These are phyloP conservation scores for Ganoderma lingzhi DNA, from an alignment of 1,284 basidiomycete genomes.

Conservation along the genomic window DNA sequence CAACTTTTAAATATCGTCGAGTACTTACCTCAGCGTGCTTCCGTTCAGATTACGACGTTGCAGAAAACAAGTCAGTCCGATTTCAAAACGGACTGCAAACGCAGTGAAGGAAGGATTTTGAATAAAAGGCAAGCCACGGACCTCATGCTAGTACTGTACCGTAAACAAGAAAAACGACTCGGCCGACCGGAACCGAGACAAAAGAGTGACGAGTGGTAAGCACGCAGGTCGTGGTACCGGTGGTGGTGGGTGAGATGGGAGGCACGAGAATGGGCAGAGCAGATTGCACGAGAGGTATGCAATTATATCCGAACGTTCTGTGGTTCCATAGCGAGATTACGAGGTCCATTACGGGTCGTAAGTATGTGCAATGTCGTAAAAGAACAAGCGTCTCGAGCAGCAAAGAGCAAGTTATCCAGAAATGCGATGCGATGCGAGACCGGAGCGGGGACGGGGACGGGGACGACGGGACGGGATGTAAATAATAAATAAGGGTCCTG, in stretches of 20 bases:
- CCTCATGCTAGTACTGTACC: conserved; percentile 6
- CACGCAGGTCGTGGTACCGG: conserved; percentile 14
- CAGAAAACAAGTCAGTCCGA: not conserved
- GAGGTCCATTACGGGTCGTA: conserved; percentile 25
- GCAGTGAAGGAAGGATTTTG: not conserved
- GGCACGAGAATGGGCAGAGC: not conserved
- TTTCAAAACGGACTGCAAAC: not conserved
- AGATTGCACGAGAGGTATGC: not conserved
- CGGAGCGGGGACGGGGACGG: not conserved
- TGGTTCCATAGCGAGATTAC: not conserved
- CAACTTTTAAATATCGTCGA: not conserved
- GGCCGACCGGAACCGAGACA: conserved; percentile 3
- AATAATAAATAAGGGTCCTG: not conserved
- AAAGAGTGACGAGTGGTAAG: conserved; percentile 26
- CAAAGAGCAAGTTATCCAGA: conserved; percentile 9
- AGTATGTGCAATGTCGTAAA: not conserved
- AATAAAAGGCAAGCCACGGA: not conserved
- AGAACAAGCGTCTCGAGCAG: conserved; percentile 3
- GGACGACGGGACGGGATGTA: not conserved
- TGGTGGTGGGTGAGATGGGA: not conserved
- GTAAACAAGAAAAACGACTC: not conserved
- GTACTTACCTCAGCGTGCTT: not conserved
- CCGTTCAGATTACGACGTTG: not conserved
- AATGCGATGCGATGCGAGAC: not conserved
- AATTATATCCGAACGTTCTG: not conserved